Base-by-base conservation (phyloP, 352 stramenopile species). In the Pythium brachiatum region DNA sequence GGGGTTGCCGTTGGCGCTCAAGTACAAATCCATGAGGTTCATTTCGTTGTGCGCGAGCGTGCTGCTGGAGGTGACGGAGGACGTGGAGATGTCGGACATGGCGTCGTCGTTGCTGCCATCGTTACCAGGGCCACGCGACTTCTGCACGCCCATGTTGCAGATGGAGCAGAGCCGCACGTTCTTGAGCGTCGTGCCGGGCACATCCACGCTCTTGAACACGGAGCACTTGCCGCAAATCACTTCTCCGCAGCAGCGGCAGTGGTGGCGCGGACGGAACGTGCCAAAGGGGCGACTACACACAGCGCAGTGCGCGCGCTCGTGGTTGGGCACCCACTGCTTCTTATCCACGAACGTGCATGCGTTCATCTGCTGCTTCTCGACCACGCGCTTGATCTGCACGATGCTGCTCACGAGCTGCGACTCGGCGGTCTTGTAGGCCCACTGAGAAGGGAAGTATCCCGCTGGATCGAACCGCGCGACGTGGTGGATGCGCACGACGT, bases 221-320 rank as follows among this genome's bases (percentile, higher is more conserved):
- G 79, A 91, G 70, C 86, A 95, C 64, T 95, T 95, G 36, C 83
- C 79, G 57, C 86, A 95, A 48, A 95, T 94, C 27, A 95, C 84
- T 62, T 95, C 86, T n/a, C 86, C 86, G 50, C 86, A 95, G 64
- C 82, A 90, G 63, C 86, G 83, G 64, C 86, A 95, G 65, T 95
- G 86, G 58, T 95, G 86, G 21, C 85, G 84, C 51, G 82, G 85
- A 7, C 84, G 86, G 66, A 95, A 93, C 16, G 83, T 86, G 25
- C 81, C 74, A 38, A 95, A 95, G 3, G 63, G 63, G 27, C 86
- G 74, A 46, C 72, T 86, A 64, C 86, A 95, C 13, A 95, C 80
- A 47, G 73, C 80, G 55, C 86, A 95, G 66, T 86, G 74, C 41
- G 77, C 69, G 27, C 86, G 82, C 65, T 79, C 75, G 57, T 84